Percentiles rank a stretch among this genome's conserved stretches.
phyloP scores from a whole-genome alignment of 306 rosid genomes.

The Cucurbita moschata region DNA sequence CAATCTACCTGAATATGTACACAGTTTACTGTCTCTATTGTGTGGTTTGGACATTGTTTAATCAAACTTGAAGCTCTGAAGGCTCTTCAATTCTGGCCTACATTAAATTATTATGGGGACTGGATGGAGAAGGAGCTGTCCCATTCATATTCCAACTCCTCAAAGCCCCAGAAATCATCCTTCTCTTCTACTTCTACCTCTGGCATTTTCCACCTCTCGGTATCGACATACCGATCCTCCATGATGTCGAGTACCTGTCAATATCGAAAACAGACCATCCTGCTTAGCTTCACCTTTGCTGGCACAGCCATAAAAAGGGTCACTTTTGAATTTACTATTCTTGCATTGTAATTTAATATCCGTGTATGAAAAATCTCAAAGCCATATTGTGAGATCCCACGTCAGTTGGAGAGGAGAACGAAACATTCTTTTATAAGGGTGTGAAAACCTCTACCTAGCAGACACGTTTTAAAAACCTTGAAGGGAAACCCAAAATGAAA shows the following conservation, averaged over 20 bases:
- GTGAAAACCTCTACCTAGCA: too few species aligned
- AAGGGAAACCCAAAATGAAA: too few species aligned
- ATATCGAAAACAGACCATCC: neutral
- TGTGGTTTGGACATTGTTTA: neutral
- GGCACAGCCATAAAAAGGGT: neutral
- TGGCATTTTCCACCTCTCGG: conserved; percentile 73
- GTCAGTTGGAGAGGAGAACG: too few species aligned
- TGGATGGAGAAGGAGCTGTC: conserved; percentile 55
- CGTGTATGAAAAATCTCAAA: neutral
- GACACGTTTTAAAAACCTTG: too few species aligned
- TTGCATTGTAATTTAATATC: neutral
- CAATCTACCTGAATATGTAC: conserved; percentile 1
- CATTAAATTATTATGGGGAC: conserved; percentile 37
- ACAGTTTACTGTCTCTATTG: conserved; percentile 2
- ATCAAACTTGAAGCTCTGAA: neutral
- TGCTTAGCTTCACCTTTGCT: neutral
- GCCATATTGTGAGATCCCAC: neutral
- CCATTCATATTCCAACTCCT: conserved; percentile 69
- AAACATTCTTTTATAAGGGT: too few species aligned
- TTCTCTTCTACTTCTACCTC: conserved; percentile 60
- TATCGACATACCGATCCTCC: conserved; percentile 51
- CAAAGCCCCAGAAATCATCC: conserved; percentile 84
- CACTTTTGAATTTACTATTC: neutral
- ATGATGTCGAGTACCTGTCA: conserved; percentile 61
- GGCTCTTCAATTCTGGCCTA: neutral